Percentiles rank a stretch among this genome's conserved stretches.
phyloP scores from a whole-genome alignment of 306 rosid genomes.

The Prinsepia uniflora region DNA sequence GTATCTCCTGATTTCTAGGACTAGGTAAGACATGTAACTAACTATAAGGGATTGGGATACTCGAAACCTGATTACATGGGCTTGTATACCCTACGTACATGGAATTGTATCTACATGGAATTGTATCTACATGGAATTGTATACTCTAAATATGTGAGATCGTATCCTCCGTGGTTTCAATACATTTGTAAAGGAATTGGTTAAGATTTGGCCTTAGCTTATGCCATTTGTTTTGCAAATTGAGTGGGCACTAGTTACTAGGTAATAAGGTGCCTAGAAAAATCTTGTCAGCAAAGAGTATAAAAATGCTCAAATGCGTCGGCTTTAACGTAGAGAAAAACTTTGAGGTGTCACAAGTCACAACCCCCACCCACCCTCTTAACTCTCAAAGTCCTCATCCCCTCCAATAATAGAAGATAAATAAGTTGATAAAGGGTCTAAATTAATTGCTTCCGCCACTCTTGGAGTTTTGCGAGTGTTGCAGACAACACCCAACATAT shows the following conservation, averaged over 20 bases:
- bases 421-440: no score
- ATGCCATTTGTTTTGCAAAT: not conserved
- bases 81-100: no score
- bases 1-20: no score
- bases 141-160: no score
- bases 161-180: no score
- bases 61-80: no score
- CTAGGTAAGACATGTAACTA: no score
- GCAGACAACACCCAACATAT: not conserved
- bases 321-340: not conserved
- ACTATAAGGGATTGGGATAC: no score
- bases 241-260: not conserved
- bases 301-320: not conserved
- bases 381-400: no score
- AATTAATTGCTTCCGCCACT: not conserved
- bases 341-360: not conserved
- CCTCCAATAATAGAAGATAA: not conserved
- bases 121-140: no score
- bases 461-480: not conserved
- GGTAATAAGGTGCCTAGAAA: no score
- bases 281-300: not conserved
- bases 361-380: not conserved
- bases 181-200: not conserved
- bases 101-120: no score
- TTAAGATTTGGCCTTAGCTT: not conserved